These are phyloP conservation scores for Alternaria postmessia DNA, from an alignment of 2,329 filamentous ascomycete genomes.

Conservation along the genomic window DNA sequence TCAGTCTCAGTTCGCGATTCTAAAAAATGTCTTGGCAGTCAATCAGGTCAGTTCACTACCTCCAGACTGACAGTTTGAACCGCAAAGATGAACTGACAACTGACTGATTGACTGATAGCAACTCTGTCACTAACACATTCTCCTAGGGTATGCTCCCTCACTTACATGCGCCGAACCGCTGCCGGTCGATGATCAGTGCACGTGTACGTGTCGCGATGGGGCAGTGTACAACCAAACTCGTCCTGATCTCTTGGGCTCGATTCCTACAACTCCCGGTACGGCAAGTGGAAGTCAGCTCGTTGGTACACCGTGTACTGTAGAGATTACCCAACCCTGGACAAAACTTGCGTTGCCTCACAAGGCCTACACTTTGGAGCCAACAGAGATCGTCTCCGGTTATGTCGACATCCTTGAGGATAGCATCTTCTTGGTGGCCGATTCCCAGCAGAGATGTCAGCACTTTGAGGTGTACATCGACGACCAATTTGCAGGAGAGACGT, in stretches of 20 bases:
- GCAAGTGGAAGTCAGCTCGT: background rate
- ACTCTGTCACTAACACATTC: background rate
- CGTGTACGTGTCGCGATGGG: background rate
- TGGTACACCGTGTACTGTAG: background rate
- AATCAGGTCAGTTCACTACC: too few species aligned
- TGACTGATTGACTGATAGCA: too few species aligned
- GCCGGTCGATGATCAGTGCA: background rate
- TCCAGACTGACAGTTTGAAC: too few species aligned
- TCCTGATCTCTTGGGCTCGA: background rate
- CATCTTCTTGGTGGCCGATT: background rate
- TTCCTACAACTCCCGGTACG: background rate
- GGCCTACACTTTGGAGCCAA: fast-evolving
- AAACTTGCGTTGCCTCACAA: background rate
- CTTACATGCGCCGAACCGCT: background rate
- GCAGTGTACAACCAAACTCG: background rate
- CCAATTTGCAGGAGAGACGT: background rate
- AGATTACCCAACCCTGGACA: background rate
- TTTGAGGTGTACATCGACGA: background rate
- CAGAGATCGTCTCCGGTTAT: fast-evolving
- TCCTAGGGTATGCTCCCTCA: background rate
- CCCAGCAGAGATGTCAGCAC: background rate
- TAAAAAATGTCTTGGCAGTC: too few species aligned
- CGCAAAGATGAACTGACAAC: too few species aligned
- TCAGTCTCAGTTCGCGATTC: too few species aligned
- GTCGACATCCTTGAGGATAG: background rate